These are phyloP conservation scores for Tricholomella constricta DNA, from an alignment of 768 basidiomycete genomes.

Conservation along the genomic window DNA sequence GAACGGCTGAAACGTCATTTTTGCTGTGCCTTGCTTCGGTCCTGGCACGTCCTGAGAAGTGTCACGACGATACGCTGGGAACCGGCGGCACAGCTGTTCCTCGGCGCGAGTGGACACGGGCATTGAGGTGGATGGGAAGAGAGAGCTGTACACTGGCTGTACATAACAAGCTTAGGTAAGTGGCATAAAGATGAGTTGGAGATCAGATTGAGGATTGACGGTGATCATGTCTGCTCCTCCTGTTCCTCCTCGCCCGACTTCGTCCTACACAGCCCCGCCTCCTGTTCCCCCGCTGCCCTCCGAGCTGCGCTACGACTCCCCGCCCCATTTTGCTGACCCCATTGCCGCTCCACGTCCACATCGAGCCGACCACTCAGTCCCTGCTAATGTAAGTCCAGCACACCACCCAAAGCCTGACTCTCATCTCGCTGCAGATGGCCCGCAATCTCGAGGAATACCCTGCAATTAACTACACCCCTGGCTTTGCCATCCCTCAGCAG, in stretches of 20 bases:
- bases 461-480: constrained; percentile 27
- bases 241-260: constrained; percentile 30
- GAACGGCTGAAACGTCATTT: neutral
- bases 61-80: too few relatives aligned
- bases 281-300: constrained; percentile 34
- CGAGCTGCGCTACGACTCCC: constrained; percentile 36
- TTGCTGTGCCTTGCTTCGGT: neutral
- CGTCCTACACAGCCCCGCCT: constrained; percentile 15
- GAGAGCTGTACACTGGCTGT: too few relatives aligned
- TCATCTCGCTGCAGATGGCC: constrained; percentile 54
- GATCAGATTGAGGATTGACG: too few relatives aligned
- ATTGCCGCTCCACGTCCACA: constrained; percentile 70
- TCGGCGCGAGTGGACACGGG: too few relatives aligned
- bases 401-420: neutral
- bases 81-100: too few relatives aligned
- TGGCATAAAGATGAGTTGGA: neutral
- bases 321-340: constrained; percentile 55
- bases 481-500: constrained; percentile 23
- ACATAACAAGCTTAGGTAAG: constrained; percentile 4
- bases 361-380: constrained; percentile 58
- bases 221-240: constrained; percentile 29
- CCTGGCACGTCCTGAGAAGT: too few relatives aligned
- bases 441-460: constrained; percentile 53
- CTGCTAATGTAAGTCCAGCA: constrained; percentile 57
- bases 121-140: too few relatives aligned